Evolutionary conservation across 306 rosid species (phyloP), one percentile per base, ranked within the genome.

Genomic region (Myrica gale): DNA sequence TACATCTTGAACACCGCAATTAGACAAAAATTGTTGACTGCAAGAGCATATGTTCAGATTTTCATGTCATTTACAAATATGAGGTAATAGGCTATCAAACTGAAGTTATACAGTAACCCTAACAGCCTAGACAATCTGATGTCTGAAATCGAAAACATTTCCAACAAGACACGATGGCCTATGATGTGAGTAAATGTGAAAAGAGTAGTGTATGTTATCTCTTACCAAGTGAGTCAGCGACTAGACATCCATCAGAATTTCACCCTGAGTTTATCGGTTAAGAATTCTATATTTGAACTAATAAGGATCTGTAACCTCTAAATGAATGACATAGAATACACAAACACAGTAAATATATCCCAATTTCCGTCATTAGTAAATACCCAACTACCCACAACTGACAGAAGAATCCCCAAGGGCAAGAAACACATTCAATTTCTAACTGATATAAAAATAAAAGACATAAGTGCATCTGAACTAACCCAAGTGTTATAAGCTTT

Each of bases 401-500:
- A 65, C 6, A 65, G 2, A 65, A 65, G 19, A 32, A 62, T 44
- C 67, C 55, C 26, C 47, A 60, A 41, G 37, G 21, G 51, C 37
- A 58, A 58, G 11, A 39, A n/a, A 71, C 63, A 68, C 46, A 65
- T 74, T 76, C 75, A 43, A 58, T 1, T 72, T 76, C 78, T 50
- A 74, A 76, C 63, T 76, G 56, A 19, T 16, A 62, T 44, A 72
- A 39, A 84, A 42, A 6, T 74, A 44, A 72, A 45, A 39, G 61
- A 69, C 46, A 51, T 3, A 72, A 45, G 62, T 61, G 62, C 15
- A 80, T 23, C 61, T 48, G 69, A 72, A 77, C 93, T 86, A 79
- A 95, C 98, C 97, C 98, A 26, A 76, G 78, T 12, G 89, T 74
- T 78, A 95, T 77, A 74, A 92, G 97, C 85, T 88, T 87, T 79